phyloP scores from a whole-genome alignment of 2,329 filamentous ascomycete species.

The Talaromyces amestolkiae region DNA sequence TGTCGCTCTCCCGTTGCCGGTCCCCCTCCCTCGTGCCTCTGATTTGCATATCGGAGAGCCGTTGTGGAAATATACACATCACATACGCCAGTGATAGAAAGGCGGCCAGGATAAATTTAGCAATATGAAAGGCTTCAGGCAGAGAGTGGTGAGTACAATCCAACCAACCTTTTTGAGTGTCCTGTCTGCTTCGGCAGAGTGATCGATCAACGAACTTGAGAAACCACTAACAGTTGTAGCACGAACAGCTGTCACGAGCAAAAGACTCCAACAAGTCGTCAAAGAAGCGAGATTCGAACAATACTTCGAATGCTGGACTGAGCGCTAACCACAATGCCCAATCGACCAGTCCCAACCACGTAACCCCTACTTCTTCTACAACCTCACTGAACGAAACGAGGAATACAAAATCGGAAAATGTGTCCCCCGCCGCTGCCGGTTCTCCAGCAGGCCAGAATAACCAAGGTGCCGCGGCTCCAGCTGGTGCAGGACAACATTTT shows the following conservation, averaged over 20 bases:
- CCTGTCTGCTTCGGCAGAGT: neutral
- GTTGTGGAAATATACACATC: slow-evolving; percentile 23
- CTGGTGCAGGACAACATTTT: slow-evolving; percentile 38
- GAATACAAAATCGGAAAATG: slow-evolving; percentile 65
- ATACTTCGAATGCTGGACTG: slow-evolving; percentile 63
- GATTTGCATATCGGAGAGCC: slow-evolving; percentile 36
- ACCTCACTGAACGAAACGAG: slow-evolving; percentile 81
- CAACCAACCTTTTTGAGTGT: neutral
- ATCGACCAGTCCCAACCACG: slow-evolving; percentile 60
- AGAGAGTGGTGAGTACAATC: slow-evolving; percentile 81
- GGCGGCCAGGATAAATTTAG: slow-evolving; percentile 25
- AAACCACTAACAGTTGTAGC: slow-evolving; percentile 54
- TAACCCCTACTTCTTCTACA: slow-evolving; percentile 83
- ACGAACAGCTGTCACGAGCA: slow-evolving; percentile 83
- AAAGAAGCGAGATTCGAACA: slow-evolving; percentile 69
- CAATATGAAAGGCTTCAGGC: slow-evolving; percentile 94
- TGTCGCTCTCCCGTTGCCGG: slow-evolving; percentile 16
- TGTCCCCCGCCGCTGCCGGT: slow-evolving; percentile 36
- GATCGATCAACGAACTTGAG: neutral
- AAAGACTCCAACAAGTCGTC: slow-evolving; percentile 83
- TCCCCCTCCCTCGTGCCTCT: slow-evolving; percentile 27
- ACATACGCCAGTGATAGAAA: neutral
- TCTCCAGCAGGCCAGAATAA: slow-evolving; percentile 26
- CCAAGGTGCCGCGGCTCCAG: slow-evolving; percentile 29
- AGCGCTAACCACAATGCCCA: slow-evolving; percentile 44